Base-by-base conservation (phyloP, 2,329 filamentous ascomycete species). In the Alternaria panax region DNA sequence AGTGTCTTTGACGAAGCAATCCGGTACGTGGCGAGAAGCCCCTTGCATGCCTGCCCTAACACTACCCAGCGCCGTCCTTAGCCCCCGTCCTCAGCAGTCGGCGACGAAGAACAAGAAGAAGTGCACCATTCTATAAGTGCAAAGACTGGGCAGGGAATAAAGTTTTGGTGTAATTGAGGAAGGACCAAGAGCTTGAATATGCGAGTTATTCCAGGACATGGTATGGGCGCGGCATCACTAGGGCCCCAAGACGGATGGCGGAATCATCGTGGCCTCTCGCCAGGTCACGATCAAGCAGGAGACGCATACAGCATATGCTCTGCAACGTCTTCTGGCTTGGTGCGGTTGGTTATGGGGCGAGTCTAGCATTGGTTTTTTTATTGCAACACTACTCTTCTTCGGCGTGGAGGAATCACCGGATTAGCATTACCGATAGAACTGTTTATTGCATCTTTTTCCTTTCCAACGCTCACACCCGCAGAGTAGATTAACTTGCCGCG, bases 1-100 rank as follows among this genome's bases (percentile, higher is more conserved):
- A 96, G 92, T 74, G 95, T 99, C 48, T 99, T 99, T 77, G 95
- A 99, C 76, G 94, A 97, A 82, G 95, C 95, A 32, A 99, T 99
- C 77, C 90, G 95, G 95, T 98, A 83, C 71, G 90, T 81, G 24
- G 28, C 11, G 20, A 43, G n/a, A 9, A 12, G 7, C 6, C 28
- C 2, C 20, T 6, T 28, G 43, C 4, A 16, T 28, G 11, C 18
- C 36, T 25, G n/a, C 41, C 56, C 67, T 76, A 63, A 76, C 62
- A 28, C 50, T 47, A 18, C 41, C 9, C 60, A 80, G 78, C 52
- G 78, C 78, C 52, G 78, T 80, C 22, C 76, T 80, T 45, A 80
- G 76, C 64, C 78, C 78, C 30, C 77, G 78, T 54, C 75, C 78
- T 24, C 65, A 67, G 51, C 62, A 65, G 57, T 45, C 63, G 45